A percentile compares a stretch with the other conserved stretches of the same genome.
Evolutionary conservation across 2,329 filamentous ascomycete genomes (phyloP).

Genomic region (Xylaria sp.): DNA sequence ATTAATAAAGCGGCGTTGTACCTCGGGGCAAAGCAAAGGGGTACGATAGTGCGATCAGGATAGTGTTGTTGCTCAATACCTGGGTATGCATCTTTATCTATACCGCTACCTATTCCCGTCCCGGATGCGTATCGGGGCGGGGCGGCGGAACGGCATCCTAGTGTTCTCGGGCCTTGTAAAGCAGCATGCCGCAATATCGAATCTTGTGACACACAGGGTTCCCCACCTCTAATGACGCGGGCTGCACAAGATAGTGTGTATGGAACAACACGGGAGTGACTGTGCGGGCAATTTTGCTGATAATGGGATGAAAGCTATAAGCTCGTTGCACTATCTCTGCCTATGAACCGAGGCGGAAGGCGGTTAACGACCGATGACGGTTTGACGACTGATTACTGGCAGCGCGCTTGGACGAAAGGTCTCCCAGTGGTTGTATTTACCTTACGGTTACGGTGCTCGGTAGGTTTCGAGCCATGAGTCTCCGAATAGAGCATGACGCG

Average conservation of each 20-base stretch:
- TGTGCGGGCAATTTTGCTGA: conserved; percentile 15
- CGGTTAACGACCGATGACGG: not conserved
- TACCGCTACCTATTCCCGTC: not conserved
- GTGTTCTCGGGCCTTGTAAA: conserved; percentile 38
- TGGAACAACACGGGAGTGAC: not conserved
- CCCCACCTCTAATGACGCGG: conserved; percentile 28
- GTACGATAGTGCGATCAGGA: not conserved
- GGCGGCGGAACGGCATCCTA: conserved; percentile 27
- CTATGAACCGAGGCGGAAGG: not conserved
- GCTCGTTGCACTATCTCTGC: not conserved
- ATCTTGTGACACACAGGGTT: conserved; percentile 32
- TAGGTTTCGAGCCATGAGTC: not conserved
- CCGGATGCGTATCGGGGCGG: conserved; percentile 23
- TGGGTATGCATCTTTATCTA: not conserved
- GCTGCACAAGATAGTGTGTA: conserved; percentile 5
- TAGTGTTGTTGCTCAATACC: not conserved
- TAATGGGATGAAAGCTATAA: not conserved
- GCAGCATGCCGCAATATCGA: conserved; percentile 36
- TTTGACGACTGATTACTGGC: not conserved
- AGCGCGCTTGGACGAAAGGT: not conserved
- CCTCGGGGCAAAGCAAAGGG: not conserved
- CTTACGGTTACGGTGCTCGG: not conserved
- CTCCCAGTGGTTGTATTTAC: not conserved
- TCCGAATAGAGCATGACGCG: not conserved
- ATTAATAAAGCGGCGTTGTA: conserved; percentile 35